These are phyloP conservation scores for Aureobasidium vineae DNA, from an alignment of 2,329 filamentous ascomycete genomes.

Conservation along the genomic window DNA sequence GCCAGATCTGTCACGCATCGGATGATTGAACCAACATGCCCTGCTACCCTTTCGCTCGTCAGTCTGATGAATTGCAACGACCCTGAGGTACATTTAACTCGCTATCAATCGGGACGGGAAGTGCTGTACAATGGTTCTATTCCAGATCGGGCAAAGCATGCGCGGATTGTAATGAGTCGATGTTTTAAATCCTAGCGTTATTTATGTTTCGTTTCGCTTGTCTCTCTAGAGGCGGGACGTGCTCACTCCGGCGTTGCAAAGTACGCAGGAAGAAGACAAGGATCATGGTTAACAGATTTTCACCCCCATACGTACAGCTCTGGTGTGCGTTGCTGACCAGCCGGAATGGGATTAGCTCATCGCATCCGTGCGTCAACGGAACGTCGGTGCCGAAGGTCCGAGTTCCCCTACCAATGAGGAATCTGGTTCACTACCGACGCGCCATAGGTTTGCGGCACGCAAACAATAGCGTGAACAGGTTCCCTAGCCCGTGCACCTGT, in stretches of 20 bases:
- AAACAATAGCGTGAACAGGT: background rate
- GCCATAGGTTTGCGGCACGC: slow-evolving; percentile 1
- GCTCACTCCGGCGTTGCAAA: background rate
- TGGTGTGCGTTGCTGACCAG: background rate
- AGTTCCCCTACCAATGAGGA: slow-evolving; percentile 1
- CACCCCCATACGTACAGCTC: background rate
- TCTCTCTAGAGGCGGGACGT: background rate
- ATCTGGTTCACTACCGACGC: slow-evolving; percentile 1
- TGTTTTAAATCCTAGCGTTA: slow-evolving; percentile 2
- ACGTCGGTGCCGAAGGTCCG: background rate
- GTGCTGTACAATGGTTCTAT: background rate
- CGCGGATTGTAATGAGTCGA: background rate
- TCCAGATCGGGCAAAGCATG: background rate
- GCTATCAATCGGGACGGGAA: background rate
- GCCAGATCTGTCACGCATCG: background rate
- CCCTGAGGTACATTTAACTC: background rate
- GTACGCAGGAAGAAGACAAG: no score
- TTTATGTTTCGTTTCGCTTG: background rate
- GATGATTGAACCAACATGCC: background rate
- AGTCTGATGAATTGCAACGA: background rate
- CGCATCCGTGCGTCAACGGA: background rate
- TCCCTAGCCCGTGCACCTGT: background rate
- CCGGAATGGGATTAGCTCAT: background rate
- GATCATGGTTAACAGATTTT: background rate
- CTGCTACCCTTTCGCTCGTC: background rate